Base-by-base conservation (phyloP, 179 eudicot genomes). In the Sideroxylon spinosum region DNA sequence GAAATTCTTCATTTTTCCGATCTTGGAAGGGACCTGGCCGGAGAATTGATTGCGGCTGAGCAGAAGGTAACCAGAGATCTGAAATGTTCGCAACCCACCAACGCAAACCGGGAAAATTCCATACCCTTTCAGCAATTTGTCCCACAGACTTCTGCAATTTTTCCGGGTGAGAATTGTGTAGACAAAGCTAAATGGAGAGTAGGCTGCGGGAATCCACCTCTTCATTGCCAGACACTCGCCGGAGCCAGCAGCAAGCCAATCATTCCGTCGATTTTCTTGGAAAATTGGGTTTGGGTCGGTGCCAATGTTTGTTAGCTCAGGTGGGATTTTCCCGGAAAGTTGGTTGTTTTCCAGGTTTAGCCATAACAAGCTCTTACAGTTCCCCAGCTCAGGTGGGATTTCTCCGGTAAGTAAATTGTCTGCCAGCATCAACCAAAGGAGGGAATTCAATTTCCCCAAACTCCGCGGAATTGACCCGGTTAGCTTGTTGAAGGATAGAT, bases 201-300 rank as follows among this genome's bases (percentile, higher is more conserved):
- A 94, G 79, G 88, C 88, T 23, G 93, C 99, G 17, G 98, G 98
- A 73, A 96, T 94, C 99, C 99, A 96, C 81, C 99, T 88, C 83
- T 14, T 88, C 97, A 96, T 86, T 12, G 88, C 86, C 77, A 80
- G 68, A 81, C 99, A 96, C 78, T 94, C 99, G 7, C 98, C 99
- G 0, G 96, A 79, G 12, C 90, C 94, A 6, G 85, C 89, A 16
- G 82, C 32, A 17, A 85, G 67, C 14, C 63, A 74, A 23, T 73
- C 85, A 16, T 55, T 75, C 13, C 74, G 46, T 64, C 91, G 81
- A 50, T 94, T 96, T 4, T 74, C 53, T 26, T 84, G 67, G 52
- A 96, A 96, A 1, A 94, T 89, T 2, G 89, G 90, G 59, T 79
- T 86, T 0, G 91, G 87, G 20, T 96, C 84, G 0, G 50, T 55